Base-by-base conservation (phyloP, 1,284 basidiomycete species). In the Ganoderma meredithae region DNA sequence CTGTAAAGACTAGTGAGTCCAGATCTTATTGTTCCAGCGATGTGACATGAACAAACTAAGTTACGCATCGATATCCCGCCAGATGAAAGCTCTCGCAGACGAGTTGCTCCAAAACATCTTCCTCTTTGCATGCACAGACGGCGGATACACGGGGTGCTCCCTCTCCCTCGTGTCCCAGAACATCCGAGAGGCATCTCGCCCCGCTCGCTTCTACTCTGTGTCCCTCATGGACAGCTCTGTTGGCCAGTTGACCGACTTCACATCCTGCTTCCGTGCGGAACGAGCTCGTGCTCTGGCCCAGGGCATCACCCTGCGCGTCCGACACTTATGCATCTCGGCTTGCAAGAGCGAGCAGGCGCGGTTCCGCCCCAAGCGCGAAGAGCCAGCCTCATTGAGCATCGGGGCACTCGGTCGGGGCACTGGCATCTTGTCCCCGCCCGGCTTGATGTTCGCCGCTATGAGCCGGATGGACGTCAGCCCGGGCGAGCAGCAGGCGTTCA, bases 111-210 rank as follows among this genome's bases (percentile, higher is more conserved):
- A 66, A 15, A 19, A 33, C 19, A 66, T 66, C 25, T 62, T 66
- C 39, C 3, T 39, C 9, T 22, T 62, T 3, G 65, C 60, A 19
- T 66, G 65, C 53, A 66, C 53, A 12, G 52, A 66, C 41, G 65
- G 65, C 12, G 65, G 65, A 39, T 47, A n/a, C 59, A 66, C 65
- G 9, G 65, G 65, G 12, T 49, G 49, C 53, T 27, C 36, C 5
- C 65, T 62, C 25, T 61, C 65, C 25, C 52, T 41, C 27, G 65
- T 66, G 3, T 66, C 60, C 12, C 56, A 60, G n/a, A 6, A 15
- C 17, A 36, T 66, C 60, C 33, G 60, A 31, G 31, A 41, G 3
- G 40, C 52, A 19, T 60, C 60, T 1, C 60, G 60, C 27, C 22
- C 27, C n/a, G 39, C 56, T 8, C 60, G 60, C 19, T 60, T 62